Base-by-base conservation (phyloP, 2,329 filamentous ascomycete species). In the Emericellopsis cladophorae region DNA sequence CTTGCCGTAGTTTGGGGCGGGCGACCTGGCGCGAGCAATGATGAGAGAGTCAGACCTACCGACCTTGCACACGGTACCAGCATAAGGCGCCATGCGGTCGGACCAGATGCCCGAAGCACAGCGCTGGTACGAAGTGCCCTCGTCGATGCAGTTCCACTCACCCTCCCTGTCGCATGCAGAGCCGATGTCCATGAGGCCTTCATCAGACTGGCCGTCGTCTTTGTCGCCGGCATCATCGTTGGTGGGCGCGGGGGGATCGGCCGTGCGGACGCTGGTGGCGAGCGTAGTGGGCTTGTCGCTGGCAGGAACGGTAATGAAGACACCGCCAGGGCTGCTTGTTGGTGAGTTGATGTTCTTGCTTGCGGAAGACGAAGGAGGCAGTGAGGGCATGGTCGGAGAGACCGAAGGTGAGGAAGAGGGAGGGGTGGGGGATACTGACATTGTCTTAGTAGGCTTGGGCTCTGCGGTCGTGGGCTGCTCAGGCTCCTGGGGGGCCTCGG, bases 81-180 rank as follows among this genome's bases (percentile, higher is more conserved):
- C 47, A 2, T 75, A 67, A 65, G 79, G 66, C 31, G 57, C 49
- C 44, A 70, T 62, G 32, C 62, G 45, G 6, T 49, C 51, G 15
- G 69, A 67, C 76, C 76, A 81, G 41, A 55, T 48, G 6, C 76
- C 76, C 12, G 65, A 70, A n/a, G 73, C 75, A 49, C 76, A 81
- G 42, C 74, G 74, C 58, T 80, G 76, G 65, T 76, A 81, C 39
- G 66, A 62, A 21, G 55, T 58, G 39, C 74, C 74, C 12, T 3
- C 26, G 15, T 58, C 62, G 22, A 76, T 58, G 52, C 77, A 81
- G 57, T 74, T 72, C 72, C 72, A 81, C 14, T 56, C 49, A 16
- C 77, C 77, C 49, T 80, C 74, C 4, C 58, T 43, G 29, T 52
- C 56, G 59, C 77, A 80, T 16, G 64, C 41, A 12, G 65, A 57